These are phyloP conservation scores for Arabidopsis suecica DNA, from an alignment of 345 rosid species.

Conservation along the genomic window DNA sequence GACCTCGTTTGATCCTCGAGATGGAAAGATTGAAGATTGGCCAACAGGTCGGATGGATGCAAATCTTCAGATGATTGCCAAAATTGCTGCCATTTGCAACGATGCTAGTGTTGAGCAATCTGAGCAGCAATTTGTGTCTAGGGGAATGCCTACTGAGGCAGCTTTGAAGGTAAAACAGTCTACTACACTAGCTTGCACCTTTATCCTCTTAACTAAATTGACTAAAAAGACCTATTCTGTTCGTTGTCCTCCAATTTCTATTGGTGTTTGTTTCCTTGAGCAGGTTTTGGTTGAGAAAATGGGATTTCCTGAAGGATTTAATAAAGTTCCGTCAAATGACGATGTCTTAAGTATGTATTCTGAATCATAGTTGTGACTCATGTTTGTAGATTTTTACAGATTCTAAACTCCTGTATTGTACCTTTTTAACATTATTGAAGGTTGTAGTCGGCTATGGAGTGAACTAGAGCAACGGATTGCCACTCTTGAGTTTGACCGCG, in stretches of 20 bases:
- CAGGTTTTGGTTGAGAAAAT: slow-evolving; percentile 96
- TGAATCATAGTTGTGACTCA: background rate
- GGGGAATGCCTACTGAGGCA: slow-evolving; percentile 92
- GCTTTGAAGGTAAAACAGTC: slow-evolving; percentile 75
- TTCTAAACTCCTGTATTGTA: background rate
- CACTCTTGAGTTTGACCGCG: slow-evolving; percentile 92
- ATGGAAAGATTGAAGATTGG: slow-evolving; percentile 80
- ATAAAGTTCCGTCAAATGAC: slow-evolving; percentile 46
- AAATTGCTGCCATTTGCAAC: slow-evolving; percentile 86
- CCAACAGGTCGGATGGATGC: slow-evolving; percentile 73
- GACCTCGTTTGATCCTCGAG: slow-evolving; percentile 75
- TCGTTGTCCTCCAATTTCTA: background rate
- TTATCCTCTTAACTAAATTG: slow-evolving; percentile 7
- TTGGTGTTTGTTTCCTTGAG: slow-evolving; percentile 18
- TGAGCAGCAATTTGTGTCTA: slow-evolving; percentile 68
- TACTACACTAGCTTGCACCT: slow-evolving; percentile 7
- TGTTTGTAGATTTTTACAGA: background rate
- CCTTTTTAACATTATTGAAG: slow-evolving; percentile 42
- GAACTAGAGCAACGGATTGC: slow-evolving; percentile 77
- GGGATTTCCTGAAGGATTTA: slow-evolving; percentile 71
- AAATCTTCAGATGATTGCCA: slow-evolving; percentile 90
- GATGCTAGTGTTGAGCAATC: slow-evolving; percentile 76
- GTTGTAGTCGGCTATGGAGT: slow-evolving; percentile 74
- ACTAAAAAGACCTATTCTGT: slow-evolving; percentile 1
- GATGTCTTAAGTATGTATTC: slow-evolving; percentile 60